A percentile compares a stretch with the other conserved stretches of the same genome.
Conservation (phyloP, 495 filamentous ascomycete genomes). For the Lasiosphaeris hirsuta region DNA sequence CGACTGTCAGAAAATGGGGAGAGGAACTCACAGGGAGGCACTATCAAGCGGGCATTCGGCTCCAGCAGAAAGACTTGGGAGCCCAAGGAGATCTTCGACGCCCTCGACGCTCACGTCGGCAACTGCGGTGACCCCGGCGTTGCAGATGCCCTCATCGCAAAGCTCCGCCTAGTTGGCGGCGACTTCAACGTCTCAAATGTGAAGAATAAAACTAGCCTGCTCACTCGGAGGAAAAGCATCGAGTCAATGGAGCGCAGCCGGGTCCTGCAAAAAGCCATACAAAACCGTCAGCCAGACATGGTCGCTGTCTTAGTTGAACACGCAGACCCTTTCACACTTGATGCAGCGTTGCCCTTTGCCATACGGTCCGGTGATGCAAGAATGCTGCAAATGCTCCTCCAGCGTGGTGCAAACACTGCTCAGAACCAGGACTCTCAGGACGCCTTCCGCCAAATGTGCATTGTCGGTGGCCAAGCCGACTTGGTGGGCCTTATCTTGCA, state of each 20-base stretch:
- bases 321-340: slow-evolving; percentile 39
- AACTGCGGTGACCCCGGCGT: slow-evolving; percentile 43
- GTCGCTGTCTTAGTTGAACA: slow-evolving; percentile 43
- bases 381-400: slow-evolving; percentile 39
- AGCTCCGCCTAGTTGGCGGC: slow-evolving; percentile 39
- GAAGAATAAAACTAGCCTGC: slow-evolving; percentile 38
- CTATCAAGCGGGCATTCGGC: slow-evolving; percentile 42
- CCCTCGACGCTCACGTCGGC: slow-evolving; percentile 39
- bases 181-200: slow-evolving; percentile 38
- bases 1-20: slow-evolving; percentile 29
- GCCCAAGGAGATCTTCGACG: slow-evolving; percentile 44
- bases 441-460: slow-evolving; percentile 43
- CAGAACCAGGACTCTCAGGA: slow-evolving; percentile 40
- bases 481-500: slow-evolving; percentile 43
- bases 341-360: slow-evolving; percentile 38
- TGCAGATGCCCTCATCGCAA: slow-evolving; percentile 45
- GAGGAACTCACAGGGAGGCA: slow-evolving; percentile 29
- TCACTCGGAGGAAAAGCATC: slow-evolving; percentile 43
- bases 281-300: slow-evolving; percentile 46
- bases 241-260: slow-evolving; percentile 42
- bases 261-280: slow-evolving; percentile 42
- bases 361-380: slow-evolving; percentile 34
- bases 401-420: slow-evolving; percentile 37
- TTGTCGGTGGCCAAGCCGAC: slow-evolving; percentile 34
- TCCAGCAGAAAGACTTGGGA: slow-evolving; percentile 49